Conservation (phyloP, 331 rosid species). For the Pyrus hybrid region DNA sequence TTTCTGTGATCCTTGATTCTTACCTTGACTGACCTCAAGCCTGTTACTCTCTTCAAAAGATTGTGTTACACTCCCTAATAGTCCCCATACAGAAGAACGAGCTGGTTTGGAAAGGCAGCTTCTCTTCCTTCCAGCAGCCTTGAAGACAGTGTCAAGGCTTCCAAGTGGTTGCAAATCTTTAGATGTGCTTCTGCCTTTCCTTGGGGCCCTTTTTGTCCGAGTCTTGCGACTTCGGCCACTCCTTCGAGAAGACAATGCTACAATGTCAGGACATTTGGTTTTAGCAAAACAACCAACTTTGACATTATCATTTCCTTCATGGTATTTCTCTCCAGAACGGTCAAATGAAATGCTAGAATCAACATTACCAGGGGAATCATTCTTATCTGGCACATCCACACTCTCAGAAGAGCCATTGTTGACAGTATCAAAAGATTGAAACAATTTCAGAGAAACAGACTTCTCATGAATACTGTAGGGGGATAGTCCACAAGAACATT, state of each 20-base stretch:
- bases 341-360: constrained; percentile 22
- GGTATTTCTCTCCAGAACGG: constrained; percentile 23
- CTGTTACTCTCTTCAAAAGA: constrained; percentile 45
- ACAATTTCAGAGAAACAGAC: constrained; percentile 25
- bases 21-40: constrained; percentile 32
- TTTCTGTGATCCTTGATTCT: constrained; percentile 40
- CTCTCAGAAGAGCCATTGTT: constrained; percentile 26
- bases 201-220: constrained; percentile 43
- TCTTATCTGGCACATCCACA: constrained; percentile 24
- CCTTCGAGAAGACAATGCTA: constrained; percentile 40
- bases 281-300: constrained; percentile 37
- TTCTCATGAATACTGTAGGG: constrained; percentile 19
- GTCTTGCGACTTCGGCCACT: constrained; percentile 45
- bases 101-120: constrained; percentile 63
- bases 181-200: constrained; percentile 48
- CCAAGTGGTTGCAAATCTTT: constrained; percentile 25
- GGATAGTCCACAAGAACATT: constrained; percentile 19
- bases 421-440: constrained; percentile 33
- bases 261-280: constrained; percentile 24
- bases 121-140: constrained; percentile 67
- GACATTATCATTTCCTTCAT: constrained; percentile 35
- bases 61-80: constrained; percentile 44
- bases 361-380: constrained; percentile 29
- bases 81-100: constrained; percentile 85
- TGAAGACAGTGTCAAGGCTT: constrained; percentile 26